Conservation (phyloP, 2,329 filamentous ascomycete species). For the Aspergillus udagawae region DNA sequence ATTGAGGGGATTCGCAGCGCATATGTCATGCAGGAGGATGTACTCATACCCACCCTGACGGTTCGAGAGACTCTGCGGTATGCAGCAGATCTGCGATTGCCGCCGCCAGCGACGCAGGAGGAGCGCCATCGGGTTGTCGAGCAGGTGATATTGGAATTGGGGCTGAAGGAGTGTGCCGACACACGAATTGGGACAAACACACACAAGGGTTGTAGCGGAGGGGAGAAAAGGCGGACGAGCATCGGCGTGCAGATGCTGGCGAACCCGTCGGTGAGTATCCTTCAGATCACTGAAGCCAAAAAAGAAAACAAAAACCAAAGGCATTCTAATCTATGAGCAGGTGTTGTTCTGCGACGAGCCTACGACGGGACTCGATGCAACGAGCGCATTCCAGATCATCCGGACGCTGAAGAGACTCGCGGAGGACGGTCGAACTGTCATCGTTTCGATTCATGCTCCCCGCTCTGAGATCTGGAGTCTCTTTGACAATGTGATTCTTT, state of each 20-base stretch:
- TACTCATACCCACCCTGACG: conserved; percentile 68
- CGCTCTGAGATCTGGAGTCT: conserved; percentile 75
- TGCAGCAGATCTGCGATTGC: conserved; percentile 67
- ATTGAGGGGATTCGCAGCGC: conserved; percentile 46
- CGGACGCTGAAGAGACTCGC: conserved; percentile 66
- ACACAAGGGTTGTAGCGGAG: conserved; percentile 73
- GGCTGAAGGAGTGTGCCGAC: conserved; percentile 71
- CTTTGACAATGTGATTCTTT: conserved; percentile 67
- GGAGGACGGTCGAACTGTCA: conserved; percentile 64
- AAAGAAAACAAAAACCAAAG: too few relatives aligned
- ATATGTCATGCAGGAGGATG: conserved; percentile 69
- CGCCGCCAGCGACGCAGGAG: conserved; percentile 55
- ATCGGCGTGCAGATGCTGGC: conserved; percentile 76
- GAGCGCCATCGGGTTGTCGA: conserved; percentile 65
- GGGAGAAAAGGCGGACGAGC: conserved; percentile 71
- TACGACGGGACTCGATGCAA: conserved; percentile 69
- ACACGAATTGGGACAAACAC: conserved; percentile 68
- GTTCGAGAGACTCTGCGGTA: conserved; percentile 72
- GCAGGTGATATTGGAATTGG: conserved; percentile 70
- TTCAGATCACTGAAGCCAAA: too few relatives aligned
- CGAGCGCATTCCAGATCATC: conserved; percentile 70
- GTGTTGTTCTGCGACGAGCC: conserved; percentile 71
- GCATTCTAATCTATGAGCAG: too few relatives aligned
- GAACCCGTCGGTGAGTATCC: conserved; percentile 61
- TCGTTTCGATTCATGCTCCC: conserved; percentile 73